Evolutionary conservation across 495 filamentous ascomycete species (phyloP).

Genomic region (Penicillium robsamsonii): DNA sequence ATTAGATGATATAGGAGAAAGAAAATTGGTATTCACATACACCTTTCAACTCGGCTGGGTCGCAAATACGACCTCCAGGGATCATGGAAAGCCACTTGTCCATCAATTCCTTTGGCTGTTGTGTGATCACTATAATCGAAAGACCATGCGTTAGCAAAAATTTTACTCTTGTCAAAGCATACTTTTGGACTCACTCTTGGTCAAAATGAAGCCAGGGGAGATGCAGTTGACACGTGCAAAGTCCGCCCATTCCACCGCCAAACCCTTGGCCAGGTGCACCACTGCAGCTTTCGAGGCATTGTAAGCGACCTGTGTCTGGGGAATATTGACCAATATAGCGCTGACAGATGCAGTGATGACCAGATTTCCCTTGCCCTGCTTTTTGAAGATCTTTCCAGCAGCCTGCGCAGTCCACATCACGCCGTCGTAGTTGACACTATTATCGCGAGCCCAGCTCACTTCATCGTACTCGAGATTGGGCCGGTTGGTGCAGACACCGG

Average conservation of each 20-base stretch:
- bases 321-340: constrained; percentile 72
- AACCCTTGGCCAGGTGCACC: constrained; percentile 66
- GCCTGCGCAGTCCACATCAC: constrained; percentile 72
- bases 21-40: constrained; percentile 25
- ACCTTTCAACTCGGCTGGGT: constrained; percentile 71
- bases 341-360: constrained; percentile 71
- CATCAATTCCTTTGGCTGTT: too few species aligned
- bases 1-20: background rate
- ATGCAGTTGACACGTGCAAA: constrained; percentile 76
- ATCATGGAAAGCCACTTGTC: constrained; percentile 39
- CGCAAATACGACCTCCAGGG: constrained; percentile 56
- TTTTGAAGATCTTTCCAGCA: constrained; percentile 57
- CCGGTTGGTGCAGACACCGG: constrained; percentile 64
- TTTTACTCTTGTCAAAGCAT: too few species aligned
- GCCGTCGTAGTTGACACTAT: constrained; percentile 70
- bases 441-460: constrained; percentile 60
- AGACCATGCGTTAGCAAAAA: too few species aligned
- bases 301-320: constrained; percentile 58
- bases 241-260: constrained; percentile 80
- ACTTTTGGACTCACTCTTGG: constrained; percentile 55
- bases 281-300: constrained; percentile 82
- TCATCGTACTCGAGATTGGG: constrained; percentile 56
- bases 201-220: constrained; percentile 80
- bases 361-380: constrained; percentile 62
- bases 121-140: too few species aligned